Base-by-base conservation (phyloP, 1,284 basidiomycete species). In the Phlebopus sp. region DNA sequence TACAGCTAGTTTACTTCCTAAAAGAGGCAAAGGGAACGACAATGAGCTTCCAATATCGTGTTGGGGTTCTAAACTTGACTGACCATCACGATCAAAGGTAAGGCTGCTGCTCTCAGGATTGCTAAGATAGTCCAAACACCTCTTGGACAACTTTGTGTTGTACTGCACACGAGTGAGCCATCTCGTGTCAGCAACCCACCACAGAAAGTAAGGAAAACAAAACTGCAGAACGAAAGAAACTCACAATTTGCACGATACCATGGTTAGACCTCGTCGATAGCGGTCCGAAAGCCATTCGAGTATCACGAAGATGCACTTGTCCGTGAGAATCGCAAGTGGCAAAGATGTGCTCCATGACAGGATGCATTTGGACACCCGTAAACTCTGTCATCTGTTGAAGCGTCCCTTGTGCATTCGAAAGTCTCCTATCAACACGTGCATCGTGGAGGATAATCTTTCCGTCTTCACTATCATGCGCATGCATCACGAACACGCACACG, bases 271-370 rank as follows among this genome's bases (percentile, higher is more conserved):
- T 63, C 5, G 60, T 63, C 18, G 59, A 64, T 15, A 63, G 55
- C 27, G 79, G 72, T 14, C 81, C 82, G 63, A 89, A 90, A 0
- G 83, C 78, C 80, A 86, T 88, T n/a, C 87, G 73, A n/a, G 70
- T 68, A 60, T 90, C 87, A n/a, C 84, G 76, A 47, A 90, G 74
- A 53, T 75, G 79, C 2, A 88, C 77, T 17, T 69, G 63, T 1
- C 84, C 84, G 8, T 59, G 64, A 9, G 62, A 69, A 50, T 87
- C 82, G 42, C 81, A 77, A 4, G 81, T 86, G 2, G 76, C 75
- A 52, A 91, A 90, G 35, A 87, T 59, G 53, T 86, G 73, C 38
- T 79, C 78, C 71, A 81, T 78, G 30, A 54, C 60, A 9, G 84
- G 87, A 63, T 86, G 85, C 53, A 74, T 83, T 54, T 79, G 74